Conservation (phyloP, 1,139 yeast species). For the Lodderomyces jiufengensis region DNA sequence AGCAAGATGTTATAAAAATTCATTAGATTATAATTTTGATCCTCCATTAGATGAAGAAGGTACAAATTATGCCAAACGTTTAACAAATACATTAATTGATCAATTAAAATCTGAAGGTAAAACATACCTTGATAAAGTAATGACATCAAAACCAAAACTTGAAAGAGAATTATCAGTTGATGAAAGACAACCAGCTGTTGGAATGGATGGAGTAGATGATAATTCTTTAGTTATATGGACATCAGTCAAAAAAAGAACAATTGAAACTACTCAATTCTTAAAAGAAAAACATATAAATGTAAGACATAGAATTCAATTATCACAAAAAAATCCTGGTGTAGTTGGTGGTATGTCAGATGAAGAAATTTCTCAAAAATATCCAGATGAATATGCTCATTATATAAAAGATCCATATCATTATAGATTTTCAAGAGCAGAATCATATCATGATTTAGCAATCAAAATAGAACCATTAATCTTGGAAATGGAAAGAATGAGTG, state of each 20-base stretch:
- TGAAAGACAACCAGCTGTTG: conserved; percentile 44
- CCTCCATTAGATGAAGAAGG: conserved; percentile 68
- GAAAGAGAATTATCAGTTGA: conserved; percentile 20
- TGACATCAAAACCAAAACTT: conserved; percentile 2
- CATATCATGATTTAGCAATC: conserved; percentile 92
- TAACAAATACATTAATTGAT: conserved; percentile 34
- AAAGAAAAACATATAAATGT: conserved; percentile 56
- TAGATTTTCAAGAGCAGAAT: conserved; percentile 87
- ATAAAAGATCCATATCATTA: conserved; percentile 84
- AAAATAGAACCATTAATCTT: conserved; percentile 88
- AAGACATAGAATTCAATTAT: conserved; percentile 74
- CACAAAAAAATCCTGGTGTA: conserved; percentile 89
- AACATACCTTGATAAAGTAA: conserved; percentile 20
- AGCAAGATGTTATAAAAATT: conserved; percentile 73
- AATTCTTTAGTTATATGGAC: conserved; percentile 82
- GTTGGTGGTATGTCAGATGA: conserved; percentile 64
- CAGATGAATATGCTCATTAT: conserved; percentile 67
- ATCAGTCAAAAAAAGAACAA: conserved; percentile 80
- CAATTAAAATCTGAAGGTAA: conserved; percentile 34
- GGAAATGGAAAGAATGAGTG: conserved; percentile 89
- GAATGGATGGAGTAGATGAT: conserved; percentile 47
- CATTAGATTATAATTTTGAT: conserved; percentile 53
- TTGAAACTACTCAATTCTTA: conserved; percentile 73
- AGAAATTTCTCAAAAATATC: conserved; percentile 57
- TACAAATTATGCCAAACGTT: conserved; percentile 45